These are phyloP conservation scores for Anthostomella pinea DNA, from an alignment of 2,329 filamentous ascomycete species.

Conservation along the genomic window DNA sequence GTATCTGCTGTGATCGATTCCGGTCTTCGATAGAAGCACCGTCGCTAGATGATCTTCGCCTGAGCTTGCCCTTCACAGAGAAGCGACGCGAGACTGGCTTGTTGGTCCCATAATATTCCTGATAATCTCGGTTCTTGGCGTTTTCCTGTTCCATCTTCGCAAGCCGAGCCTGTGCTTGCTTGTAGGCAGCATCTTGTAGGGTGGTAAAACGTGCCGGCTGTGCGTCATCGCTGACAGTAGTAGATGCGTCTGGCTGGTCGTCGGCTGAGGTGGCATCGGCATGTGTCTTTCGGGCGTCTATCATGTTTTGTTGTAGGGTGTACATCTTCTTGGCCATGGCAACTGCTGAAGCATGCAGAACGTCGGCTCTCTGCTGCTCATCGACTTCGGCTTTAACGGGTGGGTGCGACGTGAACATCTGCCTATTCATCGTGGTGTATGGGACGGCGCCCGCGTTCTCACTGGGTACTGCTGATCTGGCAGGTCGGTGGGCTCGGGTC, in stretches of 20 bases:
- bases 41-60: constrained; percentile 66
- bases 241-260: constrained; percentile 31
- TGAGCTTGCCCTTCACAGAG: constrained; percentile 52
- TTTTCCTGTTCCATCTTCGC: constrained; percentile 75
- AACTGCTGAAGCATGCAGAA: constrained; percentile 76
- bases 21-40: constrained; percentile 61
- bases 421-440: constrained; percentile 63
- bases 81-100: constrained; percentile 41
- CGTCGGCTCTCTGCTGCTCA: constrained; percentile 69
- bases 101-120: constrained; percentile 69
- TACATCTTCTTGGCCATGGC: constrained; percentile 92
- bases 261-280: constrained; percentile 29
- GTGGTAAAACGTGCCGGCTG: constrained; percentile 58
- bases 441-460: constrained; percentile 66
- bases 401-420: constrained; percentile 76
- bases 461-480: constrained; percentile 42
- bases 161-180: constrained; percentile 78
- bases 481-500: constrained; percentile 59
- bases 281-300: constrained; percentile 46
- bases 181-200: constrained; percentile 84
- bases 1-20: constrained; percentile 68
- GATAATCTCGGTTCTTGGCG: constrained; percentile 59
- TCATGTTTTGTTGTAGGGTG: constrained; percentile 61
- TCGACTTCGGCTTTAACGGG: constrained; percentile 69
- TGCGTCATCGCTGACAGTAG: constrained; percentile 34